phyloP scores from a whole-genome alignment of 805 yeast species.

The Diddensiella santjacobensis region DNA sequence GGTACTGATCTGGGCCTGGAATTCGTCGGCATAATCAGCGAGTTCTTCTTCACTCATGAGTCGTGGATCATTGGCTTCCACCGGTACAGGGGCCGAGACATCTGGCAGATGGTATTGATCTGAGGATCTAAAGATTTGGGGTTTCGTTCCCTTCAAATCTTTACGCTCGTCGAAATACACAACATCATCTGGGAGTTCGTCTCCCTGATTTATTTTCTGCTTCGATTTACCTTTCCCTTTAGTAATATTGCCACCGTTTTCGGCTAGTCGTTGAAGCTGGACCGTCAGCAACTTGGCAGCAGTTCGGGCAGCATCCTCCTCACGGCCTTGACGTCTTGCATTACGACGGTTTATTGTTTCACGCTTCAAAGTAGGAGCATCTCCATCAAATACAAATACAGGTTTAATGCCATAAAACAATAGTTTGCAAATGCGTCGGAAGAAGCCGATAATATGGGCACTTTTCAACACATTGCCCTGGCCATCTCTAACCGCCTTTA shows the following conservation, averaged over 20 bases:
- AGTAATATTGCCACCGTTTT: slow-evolving; percentile 17
- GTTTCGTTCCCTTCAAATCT: slow-evolving; percentile 29
- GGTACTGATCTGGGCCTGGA: slow-evolving; percentile 49
- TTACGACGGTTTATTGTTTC: slow-evolving; percentile 71
- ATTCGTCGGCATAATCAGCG: slow-evolving; percentile 52
- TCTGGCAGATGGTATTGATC: slow-evolving; percentile 89
- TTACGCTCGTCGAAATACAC: slow-evolving; percentile 38
- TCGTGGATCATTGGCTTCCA: slow-evolving; percentile 61
- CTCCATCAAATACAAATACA: slow-evolving; percentile 93
- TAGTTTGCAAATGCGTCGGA: slow-evolving; percentile 86
- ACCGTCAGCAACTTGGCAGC: slow-evolving; percentile 79
- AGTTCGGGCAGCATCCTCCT: slow-evolving; percentile 64
- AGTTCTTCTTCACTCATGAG: slow-evolving; percentile 71
- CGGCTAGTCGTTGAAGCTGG: slow-evolving; percentile 62
- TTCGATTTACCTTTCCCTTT: slow-evolving; percentile 12
- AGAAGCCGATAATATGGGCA: slow-evolving; percentile 93
- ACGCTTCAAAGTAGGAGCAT: slow-evolving; percentile 79
- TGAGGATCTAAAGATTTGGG: slow-evolving; percentile 42
- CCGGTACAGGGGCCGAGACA: slow-evolving; percentile 39
- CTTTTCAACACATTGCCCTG: slow-evolving; percentile 73
- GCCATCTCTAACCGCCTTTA: slow-evolving; percentile 87
- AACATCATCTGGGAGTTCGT: slow-evolving; percentile 30
- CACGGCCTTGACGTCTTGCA: slow-evolving; percentile 68
- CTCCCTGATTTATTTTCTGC: not conserved
- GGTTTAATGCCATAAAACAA: slow-evolving; percentile 84